A percentile compares a stretch with the other conserved stretches of the same genome.
These are phyloP conservation scores for Aspergillus sp. DNA, from an alignment of 2,329 filamentous ascomycete species.

Conservation along the genomic window DNA sequence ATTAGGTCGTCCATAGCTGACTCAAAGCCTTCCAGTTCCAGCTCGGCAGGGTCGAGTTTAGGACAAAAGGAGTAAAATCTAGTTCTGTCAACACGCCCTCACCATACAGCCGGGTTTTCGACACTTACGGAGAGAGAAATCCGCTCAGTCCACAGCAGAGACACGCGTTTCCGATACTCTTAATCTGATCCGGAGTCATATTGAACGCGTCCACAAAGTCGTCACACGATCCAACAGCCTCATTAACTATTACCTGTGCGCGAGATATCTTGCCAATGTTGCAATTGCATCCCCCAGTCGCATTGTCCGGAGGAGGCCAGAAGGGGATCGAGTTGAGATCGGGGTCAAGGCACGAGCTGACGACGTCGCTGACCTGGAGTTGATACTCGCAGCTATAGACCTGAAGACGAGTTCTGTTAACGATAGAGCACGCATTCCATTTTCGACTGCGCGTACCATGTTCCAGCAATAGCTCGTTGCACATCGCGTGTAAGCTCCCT, in stretches of 20 bases:
- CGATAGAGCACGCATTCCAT: background rate
- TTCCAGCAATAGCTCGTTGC: conserved; percentile 15
- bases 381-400: conserved; percentile 21
- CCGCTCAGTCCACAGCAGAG: conserved; percentile 9
- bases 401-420: background rate
- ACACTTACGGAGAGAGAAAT: conserved; percentile 5
- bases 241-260: background rate
- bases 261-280: conserved; percentile 5
- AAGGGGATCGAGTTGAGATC: conserved; percentile 11
- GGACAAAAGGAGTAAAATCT: conserved; percentile 4
- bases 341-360: background rate
- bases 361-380: background rate
- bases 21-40: background rate
- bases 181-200: background rate
- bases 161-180: background rate
- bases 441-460: background rate
- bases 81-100: background rate
- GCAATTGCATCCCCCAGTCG: conserved; percentile 10
- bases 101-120: too few relatives aligned
- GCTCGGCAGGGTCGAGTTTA: background rate
- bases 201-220: background rate
- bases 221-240: background rate
- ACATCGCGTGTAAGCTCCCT: background rate
- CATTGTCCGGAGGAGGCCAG: conserved; percentile 19
- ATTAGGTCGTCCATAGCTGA: background rate